These are phyloP conservation scores for Leucocoprinus sp. DNA, from an alignment of 768 basidiomycete genomes.

Conservation along the genomic window DNA sequence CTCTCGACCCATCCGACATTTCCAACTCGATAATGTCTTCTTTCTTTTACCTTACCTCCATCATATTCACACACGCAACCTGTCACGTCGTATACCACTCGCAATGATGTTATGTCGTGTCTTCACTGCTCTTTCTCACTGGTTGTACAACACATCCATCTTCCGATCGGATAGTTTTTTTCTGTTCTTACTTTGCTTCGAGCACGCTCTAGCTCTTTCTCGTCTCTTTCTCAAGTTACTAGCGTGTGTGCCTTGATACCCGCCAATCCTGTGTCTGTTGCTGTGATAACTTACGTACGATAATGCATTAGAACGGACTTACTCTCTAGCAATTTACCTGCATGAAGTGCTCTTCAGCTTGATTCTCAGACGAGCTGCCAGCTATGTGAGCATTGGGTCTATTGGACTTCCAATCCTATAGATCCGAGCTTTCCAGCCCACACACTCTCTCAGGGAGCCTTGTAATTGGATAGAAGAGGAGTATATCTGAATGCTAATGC, in stretches of 20 bases:
- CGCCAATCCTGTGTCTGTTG: background rate
- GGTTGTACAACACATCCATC: background rate
- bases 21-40: background rate
- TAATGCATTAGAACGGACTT: conserved; percentile 9
- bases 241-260: conserved; percentile 3
- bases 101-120: conserved; percentile 9
- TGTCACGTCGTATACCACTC: conserved; percentile 8
- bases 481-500: too few relatives aligned
- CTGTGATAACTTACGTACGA: conserved; percentile 9
- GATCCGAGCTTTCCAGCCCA: too few relatives aligned
- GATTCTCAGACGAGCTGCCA: too few relatives aligned
- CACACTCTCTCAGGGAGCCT: too few relatives aligned
- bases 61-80: background rate
- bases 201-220: background rate
- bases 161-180: background rate
- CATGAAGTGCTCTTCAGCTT: background rate
- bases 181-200: background rate
- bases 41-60: background rate
- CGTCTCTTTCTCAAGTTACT: background rate
- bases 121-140: background rate
- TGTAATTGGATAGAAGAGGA: too few relatives aligned
- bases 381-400: too few relatives aligned
- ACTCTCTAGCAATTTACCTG: background rate
- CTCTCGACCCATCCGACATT: background rate
- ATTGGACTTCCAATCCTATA: too few relatives aligned